Evolutionary conservation across 2,329 filamentous ascomycete species (phyloP), one percentile per base, ranked within the genome.

Genomic region (Cercospora beticola): DNA sequence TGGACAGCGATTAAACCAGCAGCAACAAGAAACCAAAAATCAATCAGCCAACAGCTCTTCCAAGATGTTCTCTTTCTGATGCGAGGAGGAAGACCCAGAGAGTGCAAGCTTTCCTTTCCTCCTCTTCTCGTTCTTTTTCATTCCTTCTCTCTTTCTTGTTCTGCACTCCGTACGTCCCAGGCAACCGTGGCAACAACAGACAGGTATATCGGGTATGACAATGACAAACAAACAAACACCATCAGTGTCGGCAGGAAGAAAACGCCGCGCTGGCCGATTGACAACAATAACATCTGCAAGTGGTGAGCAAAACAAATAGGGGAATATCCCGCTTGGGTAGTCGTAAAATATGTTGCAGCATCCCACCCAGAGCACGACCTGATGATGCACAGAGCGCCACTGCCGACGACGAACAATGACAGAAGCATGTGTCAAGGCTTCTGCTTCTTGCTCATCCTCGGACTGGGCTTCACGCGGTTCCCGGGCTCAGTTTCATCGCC

Each of bases 381-480:
- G 16, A 58, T 26, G 30, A 58, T 26, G 30, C 30, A 14, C 54
- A 30, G 26, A 58, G 8, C 54, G 30, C 54, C 54, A 26, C 14
- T 33, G 3, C 23, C 54, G 12, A 28, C 49, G 14, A 58, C 26
- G 26, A 33, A 18, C 30, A 18, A 33, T 5, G 14, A 58, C 21
- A 31, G 54, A 12, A 33, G 30, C 54, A 33, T 30, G 54, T 58
- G 67, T 70, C 62, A 72, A n/a, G 77, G 77, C 68, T 76, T 78
- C 31, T 72, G 66, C 73, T 79, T 79, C 69, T 81, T 82, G 59
- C 76, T 70, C 70, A 82, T 78, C 23, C 82, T 76, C 28, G 83
- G 83, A 73, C 82, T 84, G 60, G 79, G 80, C 74, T 88, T 88
- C 62, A 86, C 81, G 68, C 87, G 70, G 61, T 71, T 79, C 36